These are phyloP conservation scores for Trichosporon asahii DNA, from an alignment of 1,284 basidiomycete genomes.

Conservation along the genomic window DNA sequence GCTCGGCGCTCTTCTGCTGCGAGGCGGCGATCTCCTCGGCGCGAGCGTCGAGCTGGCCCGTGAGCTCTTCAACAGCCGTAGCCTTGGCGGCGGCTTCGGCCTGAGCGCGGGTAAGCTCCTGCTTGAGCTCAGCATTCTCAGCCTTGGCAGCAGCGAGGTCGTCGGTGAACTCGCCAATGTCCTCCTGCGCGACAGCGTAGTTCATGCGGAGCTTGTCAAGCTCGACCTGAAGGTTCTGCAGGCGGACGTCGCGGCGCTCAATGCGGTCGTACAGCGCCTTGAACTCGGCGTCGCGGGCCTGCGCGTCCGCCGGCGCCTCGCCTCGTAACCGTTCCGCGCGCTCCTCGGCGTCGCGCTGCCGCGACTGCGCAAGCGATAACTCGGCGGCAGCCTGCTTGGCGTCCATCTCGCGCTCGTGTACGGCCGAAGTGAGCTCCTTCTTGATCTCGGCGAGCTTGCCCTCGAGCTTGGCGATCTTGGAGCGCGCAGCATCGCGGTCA, in stretches of 20 bases:
- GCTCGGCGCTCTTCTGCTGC: background rate
- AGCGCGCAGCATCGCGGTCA: slow-evolving; percentile 9
- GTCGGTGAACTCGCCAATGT: slow-evolving; percentile 11
- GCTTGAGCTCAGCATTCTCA: slow-evolving; percentile 1
- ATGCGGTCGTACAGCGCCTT: slow-evolving; percentile 8
- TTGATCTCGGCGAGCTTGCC: slow-evolving; percentile 11
- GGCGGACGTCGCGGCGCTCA: slow-evolving; percentile 16
- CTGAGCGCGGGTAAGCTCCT: background rate
- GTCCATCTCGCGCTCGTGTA: slow-evolving; percentile 11
- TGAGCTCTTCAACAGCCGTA: slow-evolving; percentile 4
- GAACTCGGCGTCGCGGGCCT: background rate
- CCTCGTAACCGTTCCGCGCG: background rate
- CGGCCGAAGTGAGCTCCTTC: background rate
- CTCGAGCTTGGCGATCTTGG: slow-evolving; percentile 11
- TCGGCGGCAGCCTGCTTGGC: background rate
- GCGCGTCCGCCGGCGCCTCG: background rate
- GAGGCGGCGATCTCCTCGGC: background rate
- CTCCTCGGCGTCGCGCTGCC: slow-evolving; percentile 8
- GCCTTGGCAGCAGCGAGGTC: background rate
- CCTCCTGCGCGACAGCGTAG: slow-evolving; percentile 13
- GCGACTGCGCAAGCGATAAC: background rate
- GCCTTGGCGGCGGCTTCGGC: background rate
- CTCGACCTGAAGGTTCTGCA: slow-evolving; percentile 13
- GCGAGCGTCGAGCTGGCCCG: background rate
- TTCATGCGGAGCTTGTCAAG: slow-evolving; percentile 15